Evolutionary conservation across 2,329 filamentous ascomycete species (phyloP).

Genomic region (Hymenoscyphus linearis): DNA sequence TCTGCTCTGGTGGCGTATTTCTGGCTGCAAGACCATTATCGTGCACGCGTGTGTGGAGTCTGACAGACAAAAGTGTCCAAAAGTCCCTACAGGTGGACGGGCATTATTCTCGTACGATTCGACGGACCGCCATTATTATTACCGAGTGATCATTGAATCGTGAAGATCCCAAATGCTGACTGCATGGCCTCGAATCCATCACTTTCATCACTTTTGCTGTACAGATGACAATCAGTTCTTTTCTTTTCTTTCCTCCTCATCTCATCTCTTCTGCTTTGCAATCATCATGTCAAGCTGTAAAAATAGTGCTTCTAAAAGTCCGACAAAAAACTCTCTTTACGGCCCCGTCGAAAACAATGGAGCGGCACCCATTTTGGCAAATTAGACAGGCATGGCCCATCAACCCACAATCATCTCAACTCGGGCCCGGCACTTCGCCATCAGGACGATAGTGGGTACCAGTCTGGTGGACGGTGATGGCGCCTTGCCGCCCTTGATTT

Average conservation of each 20-base stretch:
- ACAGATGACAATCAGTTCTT: too few relatives aligned
- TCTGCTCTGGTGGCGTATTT: not conserved
- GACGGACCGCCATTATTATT: not conserved
- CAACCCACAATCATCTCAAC: not conserved
- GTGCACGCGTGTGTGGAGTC: not conserved
- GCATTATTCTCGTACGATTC: not conserved
- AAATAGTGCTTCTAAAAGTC: not conserved
- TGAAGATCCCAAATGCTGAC: not conserved
- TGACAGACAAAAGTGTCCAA: too few relatives aligned
- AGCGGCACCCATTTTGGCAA: not conserved
- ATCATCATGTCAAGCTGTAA: not conserved
- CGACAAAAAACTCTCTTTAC: not conserved
- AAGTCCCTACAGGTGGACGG: not conserved
- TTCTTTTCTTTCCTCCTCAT: not conserved
- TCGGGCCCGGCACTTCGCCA: not conserved
- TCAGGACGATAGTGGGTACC: not conserved
- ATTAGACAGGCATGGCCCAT: not conserved
- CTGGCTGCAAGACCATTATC: not conserved
- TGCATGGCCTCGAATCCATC: not conserved
- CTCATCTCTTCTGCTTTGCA: not conserved
- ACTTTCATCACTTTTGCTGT: not conserved
- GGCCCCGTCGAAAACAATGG: not conserved
- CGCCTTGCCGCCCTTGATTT: slow-evolving; percentile 4
- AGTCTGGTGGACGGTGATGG: not conserved
- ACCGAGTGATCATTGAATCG: not conserved